A percentile compares a stretch with the other conserved stretches of the same genome.
These are phyloP conservation scores for Lachnellula arida DNA, from an alignment of 2,329 filamentous ascomycete genomes.

Conservation along the genomic window DNA sequence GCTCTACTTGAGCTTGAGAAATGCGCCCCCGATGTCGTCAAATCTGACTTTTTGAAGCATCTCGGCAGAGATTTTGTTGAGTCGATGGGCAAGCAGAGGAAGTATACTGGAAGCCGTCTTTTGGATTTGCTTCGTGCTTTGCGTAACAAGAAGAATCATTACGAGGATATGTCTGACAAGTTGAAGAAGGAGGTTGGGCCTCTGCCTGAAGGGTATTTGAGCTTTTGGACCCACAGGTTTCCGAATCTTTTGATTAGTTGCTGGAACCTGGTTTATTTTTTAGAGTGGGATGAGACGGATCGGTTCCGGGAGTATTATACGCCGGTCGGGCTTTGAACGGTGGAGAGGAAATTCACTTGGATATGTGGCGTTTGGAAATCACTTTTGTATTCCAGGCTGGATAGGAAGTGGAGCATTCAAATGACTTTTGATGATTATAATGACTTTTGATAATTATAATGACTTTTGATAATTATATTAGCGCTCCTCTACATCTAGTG, in stretches of 20 bases:
- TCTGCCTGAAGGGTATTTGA: conserved; percentile 60
- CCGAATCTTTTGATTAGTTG: conserved; percentile 63
- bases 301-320: conserved; percentile 68
- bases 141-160: conserved; percentile 96
- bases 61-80: conserved; percentile 82
- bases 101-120: conserved; percentile 81
- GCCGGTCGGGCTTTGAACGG: conserved; percentile 30
- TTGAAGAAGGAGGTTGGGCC: conserved; percentile 65
- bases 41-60: conserved; percentile 70
- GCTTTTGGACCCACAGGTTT: conserved; percentile 64
- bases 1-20: conserved; percentile 57
- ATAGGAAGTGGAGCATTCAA: background rate
- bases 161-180: conserved; percentile 86
- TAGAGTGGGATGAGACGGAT: conserved; percentile 47
- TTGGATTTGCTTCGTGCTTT: conserved; percentile 84
- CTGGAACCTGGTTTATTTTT: conserved; percentile 55
- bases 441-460: too few species aligned
- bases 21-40: conserved; percentile 49
- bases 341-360: background rate
- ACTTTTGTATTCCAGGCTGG: background rate
- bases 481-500: too few species aligned
- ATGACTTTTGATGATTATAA: too few species aligned
- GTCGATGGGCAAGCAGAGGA: conserved; percentile 86
- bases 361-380: background rate
- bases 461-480: too few species aligned